Base-by-base conservation (phyloP, 805 yeast genomes). In the Kodamaea restingae region DNA sequence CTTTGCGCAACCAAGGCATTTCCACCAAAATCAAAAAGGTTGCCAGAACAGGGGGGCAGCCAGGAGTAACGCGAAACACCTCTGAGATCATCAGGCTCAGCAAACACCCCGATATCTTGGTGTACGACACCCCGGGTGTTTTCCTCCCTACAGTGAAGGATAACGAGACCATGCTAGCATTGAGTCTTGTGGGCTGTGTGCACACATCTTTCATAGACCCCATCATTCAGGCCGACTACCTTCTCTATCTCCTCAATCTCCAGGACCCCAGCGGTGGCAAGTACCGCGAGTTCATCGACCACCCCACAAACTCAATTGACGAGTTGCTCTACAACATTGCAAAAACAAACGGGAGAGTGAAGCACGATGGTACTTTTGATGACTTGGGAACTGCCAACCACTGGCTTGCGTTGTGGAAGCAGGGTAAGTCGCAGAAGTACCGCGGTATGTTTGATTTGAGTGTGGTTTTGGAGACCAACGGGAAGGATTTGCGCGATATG, bases 91-190 rank as follows among this genome's bases (percentile, higher is more conserved):
- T 93, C 26, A 65, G 81, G 39, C 69, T 93, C 10, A 63, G 72
- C 31, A 60, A 65, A 8, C 70, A 70, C 20, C 90, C 93, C 0
- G 79, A 77, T 24, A 73, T 91, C 2, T 71, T 78, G 42, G 66
- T 90, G 6, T 78, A 84, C 49, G 98, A 93, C 56, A 85, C 97
- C 0, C 98, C 98, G 0, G 98, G 98, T 1, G 90, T 93, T 3
- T 78, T 87, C 41, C 60, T 88, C 9, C 98, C 98, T 0, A 76
- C 78, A 15, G 84, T 80, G 7, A 71, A 73, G 34, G 73, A 75
- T 44, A 57, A 73, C 3, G 78, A 80, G 45, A 78, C 88, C 1
- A 86, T 90, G 93, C 64, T 91, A 17, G 74, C 81, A 2, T 67
- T 90, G 27, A 71, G 85, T 1, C 61, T 88, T 14, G 78, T 84